phyloP scores from a whole-genome alignment of 106 monocot species.

The Dendrobium officinale region DNA sequence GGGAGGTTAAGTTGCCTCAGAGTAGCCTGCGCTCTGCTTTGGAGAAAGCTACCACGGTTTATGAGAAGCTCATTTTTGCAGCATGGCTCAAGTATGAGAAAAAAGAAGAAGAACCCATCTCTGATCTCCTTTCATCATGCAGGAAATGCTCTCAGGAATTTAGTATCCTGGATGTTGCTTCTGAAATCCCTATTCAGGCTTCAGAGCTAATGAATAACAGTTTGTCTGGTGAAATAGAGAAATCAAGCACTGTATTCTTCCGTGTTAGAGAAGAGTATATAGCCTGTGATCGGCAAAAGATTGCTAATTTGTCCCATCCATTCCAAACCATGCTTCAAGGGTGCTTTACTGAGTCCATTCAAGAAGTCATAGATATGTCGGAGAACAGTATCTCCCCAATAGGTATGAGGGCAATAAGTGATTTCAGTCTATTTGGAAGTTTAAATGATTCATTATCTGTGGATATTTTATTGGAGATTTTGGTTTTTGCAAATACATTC shows the following conservation, averaged over 20 bases:
- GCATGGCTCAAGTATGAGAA: conserved; percentile 94
- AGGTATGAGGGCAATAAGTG: conserved; percentile 62
- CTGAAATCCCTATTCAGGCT: conserved; percentile 29
- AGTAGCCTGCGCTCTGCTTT: conserved; percentile 80
- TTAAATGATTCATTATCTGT: conserved; percentile 42
- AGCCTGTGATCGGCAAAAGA: conserved; percentile 62
- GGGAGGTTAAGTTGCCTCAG: conserved; percentile 80
- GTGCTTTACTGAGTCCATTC: conserved; percentile 75
- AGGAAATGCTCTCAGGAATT: conserved; percentile 70
- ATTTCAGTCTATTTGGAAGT: conserved; percentile 36
- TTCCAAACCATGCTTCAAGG: conserved; percentile 93
- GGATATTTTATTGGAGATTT: conserved; percentile 64
- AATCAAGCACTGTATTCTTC: conserved; percentile 45
- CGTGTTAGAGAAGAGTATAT: conserved; percentile 58
- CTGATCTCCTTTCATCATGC: conserved; percentile 82
- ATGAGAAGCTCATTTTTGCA: conserved; percentile 78
- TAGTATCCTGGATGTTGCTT: conserved; percentile 50
- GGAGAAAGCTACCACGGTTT: conserved; percentile 45
- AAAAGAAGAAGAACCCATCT: conserved; percentile 65
- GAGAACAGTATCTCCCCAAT: conserved; percentile 74
- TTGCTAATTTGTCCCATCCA: conserved; percentile 72
- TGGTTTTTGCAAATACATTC: conserved; percentile 85
- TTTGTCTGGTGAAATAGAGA: conserved; percentile 6
- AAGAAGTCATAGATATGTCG: conserved; percentile 78
- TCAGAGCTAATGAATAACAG: conserved; percentile 3